Base-by-base conservation (phyloP, 164 flowering plant species). In the Akebia trifoliata region DNA sequence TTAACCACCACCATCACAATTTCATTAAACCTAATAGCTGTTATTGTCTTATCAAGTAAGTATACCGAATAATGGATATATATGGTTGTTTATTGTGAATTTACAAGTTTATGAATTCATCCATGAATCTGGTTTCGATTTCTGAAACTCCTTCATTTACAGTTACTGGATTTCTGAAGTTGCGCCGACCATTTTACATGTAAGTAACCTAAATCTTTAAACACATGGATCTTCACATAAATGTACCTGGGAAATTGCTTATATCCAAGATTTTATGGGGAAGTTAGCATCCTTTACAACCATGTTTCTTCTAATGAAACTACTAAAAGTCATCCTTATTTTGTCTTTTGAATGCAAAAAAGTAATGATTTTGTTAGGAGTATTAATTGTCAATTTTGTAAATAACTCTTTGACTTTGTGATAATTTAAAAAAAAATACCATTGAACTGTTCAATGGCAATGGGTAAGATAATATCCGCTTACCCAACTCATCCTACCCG, bases 1-100 rank as follows among this genome's bases (percentile, higher is more conserved):
- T 65, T 76, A 24, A 25, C 78, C 22, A 81, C 85, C 14, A 70
- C 68, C 5, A 61, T 63, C 11, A 48, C 56, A 11, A 59, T 90
- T 25, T 73, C 82, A 31, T 32, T 82, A 57, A 85, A 66, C 74
- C 61, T 90, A 56, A 54, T 60, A 40, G 81, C 83, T 10, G 60
- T 68, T 15, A 62, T 82, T 69, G 81, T 87, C 18, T 61, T 90
- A 30, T 62, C 76, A 66, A 84, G 95, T 87, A 53, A 43, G 60
- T 11, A 18, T 40, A 6, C 10, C 15, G 10, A 8, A 40, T n/a
- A 12, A 28, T 2, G 10, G 29, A 14, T 40, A n/a, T n/a, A n/a
- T n/a, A 7, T 18, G 11, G 11, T 6, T 35, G 5, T 38, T 59
- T 30, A n/a, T 47, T 12, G 10, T 25, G 0, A 18, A 59, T n/a